Evolutionary conservation across 2,329 filamentous ascomycete species (phyloP).

Genomic region (Phyllachora maydis): DNA sequence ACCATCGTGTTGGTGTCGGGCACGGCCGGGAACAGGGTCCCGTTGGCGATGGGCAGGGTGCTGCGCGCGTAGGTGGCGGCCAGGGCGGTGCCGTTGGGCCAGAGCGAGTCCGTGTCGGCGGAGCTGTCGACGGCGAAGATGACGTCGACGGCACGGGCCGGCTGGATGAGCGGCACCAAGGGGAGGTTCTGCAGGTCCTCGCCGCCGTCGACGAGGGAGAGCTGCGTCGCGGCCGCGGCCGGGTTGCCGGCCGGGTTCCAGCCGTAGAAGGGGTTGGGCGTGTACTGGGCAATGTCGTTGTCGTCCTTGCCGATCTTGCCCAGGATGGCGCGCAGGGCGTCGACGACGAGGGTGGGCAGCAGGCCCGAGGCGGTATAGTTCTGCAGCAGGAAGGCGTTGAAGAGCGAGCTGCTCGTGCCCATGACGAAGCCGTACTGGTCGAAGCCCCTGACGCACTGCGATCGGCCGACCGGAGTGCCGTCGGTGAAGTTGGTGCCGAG

Average conservation of each 20-base stretch:
- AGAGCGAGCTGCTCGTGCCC: slow-evolving; percentile 69
- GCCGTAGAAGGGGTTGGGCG: slow-evolving; percentile 37
- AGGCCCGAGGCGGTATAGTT: slow-evolving; percentile 27
- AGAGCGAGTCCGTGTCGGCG: slow-evolving; percentile 34
- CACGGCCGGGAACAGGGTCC: slow-evolving; percentile 35
- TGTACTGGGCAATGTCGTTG: slow-evolving; percentile 28
- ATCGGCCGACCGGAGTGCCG: slow-evolving; percentile 30
- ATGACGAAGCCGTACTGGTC: slow-evolving; percentile 71
- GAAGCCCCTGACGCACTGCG: slow-evolving; percentile 53
- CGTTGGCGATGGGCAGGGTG: slow-evolving; percentile 22
- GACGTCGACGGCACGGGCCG: slow-evolving; percentile 32
- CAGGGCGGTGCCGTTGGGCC: slow-evolving; percentile 39
- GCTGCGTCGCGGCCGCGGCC: slow-evolving; percentile 12
- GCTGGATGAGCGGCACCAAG: slow-evolving; percentile 27
- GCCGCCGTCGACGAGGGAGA: slow-evolving; percentile 29
- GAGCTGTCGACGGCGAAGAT: slow-evolving; percentile 45
- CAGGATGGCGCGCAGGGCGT: slow-evolving; percentile 30
- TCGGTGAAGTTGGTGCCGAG: slow-evolving; percentile 35
- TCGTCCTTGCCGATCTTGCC: slow-evolving; percentile 26
- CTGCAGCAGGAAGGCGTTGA: slow-evolving; percentile 56
- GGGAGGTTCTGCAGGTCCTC: slow-evolving; percentile 27
- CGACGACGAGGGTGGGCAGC: slow-evolving; percentile 25
- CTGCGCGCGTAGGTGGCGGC: slow-evolving; percentile 35
- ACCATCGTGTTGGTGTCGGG: slow-evolving; percentile 34
- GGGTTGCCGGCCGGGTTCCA: slow-evolving; percentile 22